Evolutionary conservation across 331 rosid genomes (phyloP).

Genomic region (Pyracantha coccinea): DNA sequence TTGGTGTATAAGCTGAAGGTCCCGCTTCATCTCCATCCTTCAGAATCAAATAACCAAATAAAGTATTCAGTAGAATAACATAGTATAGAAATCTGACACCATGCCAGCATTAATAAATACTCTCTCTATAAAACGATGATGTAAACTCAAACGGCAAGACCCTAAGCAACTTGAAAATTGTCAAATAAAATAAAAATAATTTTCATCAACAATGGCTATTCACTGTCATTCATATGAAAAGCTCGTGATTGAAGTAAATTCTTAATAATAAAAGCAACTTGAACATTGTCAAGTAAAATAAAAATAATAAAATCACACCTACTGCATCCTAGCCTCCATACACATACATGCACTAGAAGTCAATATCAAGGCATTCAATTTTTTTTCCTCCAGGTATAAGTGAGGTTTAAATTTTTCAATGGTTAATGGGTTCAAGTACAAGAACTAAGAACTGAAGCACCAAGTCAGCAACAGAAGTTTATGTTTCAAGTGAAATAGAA

Average conservation of each 20-base stretch:
- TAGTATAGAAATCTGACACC: not conserved
- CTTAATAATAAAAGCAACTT: constrained; percentile 5
- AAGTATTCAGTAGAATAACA: constrained; percentile 12
- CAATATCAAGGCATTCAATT: constrained; percentile 3
- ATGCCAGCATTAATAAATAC: not conserved
- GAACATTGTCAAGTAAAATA: not conserved
- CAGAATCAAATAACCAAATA: constrained; percentile 5
- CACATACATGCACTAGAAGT: not conserved
- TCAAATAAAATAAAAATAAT: not conserved
- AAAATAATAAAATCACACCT: not conserved
- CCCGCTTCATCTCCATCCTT: constrained; percentile 65
- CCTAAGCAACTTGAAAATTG: not conserved
- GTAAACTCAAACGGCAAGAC: constrained; percentile 10
- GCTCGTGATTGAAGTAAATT: not conserved
- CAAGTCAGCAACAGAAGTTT: not conserved
- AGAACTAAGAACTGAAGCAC: constrained; percentile 6
- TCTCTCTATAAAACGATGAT: not conserved
- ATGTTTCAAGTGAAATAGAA: not conserved
- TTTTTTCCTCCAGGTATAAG: not conserved
- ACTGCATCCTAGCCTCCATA: not conserved
- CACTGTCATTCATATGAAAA: constrained; percentile 8
- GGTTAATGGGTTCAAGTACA: constrained; percentile 1
- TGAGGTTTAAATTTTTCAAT: not conserved
- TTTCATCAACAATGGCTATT: not conserved
- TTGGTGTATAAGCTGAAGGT: constrained; percentile 41